These are phyloP conservation scores for Teunomyces pallodes DNA, from an alignment of 805 yeast genomes.

Conservation along the genomic window DNA sequence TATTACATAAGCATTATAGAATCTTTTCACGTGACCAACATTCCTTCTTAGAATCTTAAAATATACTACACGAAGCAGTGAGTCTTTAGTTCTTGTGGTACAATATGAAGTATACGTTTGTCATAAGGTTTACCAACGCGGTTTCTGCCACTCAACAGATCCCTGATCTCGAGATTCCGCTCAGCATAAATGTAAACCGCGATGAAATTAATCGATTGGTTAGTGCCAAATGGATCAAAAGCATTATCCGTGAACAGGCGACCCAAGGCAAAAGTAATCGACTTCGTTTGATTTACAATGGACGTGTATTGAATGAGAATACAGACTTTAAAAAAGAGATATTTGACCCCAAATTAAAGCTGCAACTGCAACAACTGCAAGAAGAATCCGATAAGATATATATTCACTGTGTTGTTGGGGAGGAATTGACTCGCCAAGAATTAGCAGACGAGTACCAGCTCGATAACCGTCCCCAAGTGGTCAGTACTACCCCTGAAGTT, in stretches of 20 bases:
- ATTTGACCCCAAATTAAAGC: constrained; percentile 26
- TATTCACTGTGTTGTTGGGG: constrained; percentile 80
- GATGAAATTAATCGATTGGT: constrained; percentile 32
- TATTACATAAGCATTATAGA: too few species aligned
- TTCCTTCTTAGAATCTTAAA: too few species aligned
- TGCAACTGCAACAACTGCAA: constrained; percentile 6
- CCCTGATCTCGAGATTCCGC: constrained; percentile 28
- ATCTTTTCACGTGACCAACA: too few species aligned
- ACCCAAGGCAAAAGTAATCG: constrained; percentile 38
- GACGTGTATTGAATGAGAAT: constrained; percentile 58
- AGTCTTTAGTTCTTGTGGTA: too few species aligned
- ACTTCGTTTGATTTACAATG: constrained; percentile 65
- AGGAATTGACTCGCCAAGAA: constrained; percentile 51
- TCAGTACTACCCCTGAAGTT: constrained; percentile 60
- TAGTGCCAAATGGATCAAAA: constrained; percentile 30
- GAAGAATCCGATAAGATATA: constrained; percentile 39
- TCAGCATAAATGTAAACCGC: constrained; percentile 22
- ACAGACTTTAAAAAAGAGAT: constrained; percentile 56
- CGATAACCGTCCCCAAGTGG: constrained; percentile 50
- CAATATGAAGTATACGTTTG: constrained; percentile 12
- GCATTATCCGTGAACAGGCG: constrained; percentile 25
- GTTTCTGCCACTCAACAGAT: constrained; percentile 16
- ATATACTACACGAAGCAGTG: too few species aligned
- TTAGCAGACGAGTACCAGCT: constrained; percentile 56
- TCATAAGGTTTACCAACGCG: constrained; percentile 31